Conservation (phyloP, 2,329 filamentous ascomycete genomes). For the Magnaporthales sp. region DNA sequence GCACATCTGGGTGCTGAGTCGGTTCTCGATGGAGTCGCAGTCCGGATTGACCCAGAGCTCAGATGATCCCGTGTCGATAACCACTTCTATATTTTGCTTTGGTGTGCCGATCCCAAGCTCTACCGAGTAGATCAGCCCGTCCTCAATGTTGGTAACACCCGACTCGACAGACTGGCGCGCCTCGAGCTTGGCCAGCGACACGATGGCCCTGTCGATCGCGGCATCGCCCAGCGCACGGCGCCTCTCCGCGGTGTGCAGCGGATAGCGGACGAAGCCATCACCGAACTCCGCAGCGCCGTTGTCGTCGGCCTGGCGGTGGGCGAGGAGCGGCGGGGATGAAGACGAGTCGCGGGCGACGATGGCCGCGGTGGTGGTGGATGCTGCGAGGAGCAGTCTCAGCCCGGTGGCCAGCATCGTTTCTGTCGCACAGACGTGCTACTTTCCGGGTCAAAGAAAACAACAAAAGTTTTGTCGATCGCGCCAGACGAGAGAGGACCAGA, state of each 20-base stretch:
- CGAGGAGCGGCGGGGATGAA: not conserved
- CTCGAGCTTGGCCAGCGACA: not conserved
- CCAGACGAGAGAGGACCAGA: not conserved
- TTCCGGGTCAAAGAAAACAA: not conserved
- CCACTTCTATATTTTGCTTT: constrained; percentile 35
- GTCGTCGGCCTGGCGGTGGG: not conserved
- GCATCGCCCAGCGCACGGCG: not conserved
- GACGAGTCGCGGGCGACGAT: not conserved
- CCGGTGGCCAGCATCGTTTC: not conserved
- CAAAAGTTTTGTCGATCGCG: not conserved
- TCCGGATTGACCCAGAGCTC: constrained; percentile 52
- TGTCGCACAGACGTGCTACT: not conserved
- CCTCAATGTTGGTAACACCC: not conserved
- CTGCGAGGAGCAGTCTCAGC: not conserved
- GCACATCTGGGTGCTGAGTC: constrained; percentile 29
- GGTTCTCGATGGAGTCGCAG: constrained; percentile 27
- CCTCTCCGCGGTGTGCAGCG: not conserved
- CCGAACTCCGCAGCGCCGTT: not conserved
- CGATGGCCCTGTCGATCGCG: not conserved
- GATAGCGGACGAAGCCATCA: constrained; percentile 3
- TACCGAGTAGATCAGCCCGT: constrained; percentile 4
- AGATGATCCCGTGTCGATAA: constrained; percentile 45
- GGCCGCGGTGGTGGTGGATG: not conserved
- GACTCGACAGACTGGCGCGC: constrained; percentile 1
- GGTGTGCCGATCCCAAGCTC: constrained; percentile 33